Conservation (phyloP, 257 asterid species). For the Nicotiana knightiana region DNA sequence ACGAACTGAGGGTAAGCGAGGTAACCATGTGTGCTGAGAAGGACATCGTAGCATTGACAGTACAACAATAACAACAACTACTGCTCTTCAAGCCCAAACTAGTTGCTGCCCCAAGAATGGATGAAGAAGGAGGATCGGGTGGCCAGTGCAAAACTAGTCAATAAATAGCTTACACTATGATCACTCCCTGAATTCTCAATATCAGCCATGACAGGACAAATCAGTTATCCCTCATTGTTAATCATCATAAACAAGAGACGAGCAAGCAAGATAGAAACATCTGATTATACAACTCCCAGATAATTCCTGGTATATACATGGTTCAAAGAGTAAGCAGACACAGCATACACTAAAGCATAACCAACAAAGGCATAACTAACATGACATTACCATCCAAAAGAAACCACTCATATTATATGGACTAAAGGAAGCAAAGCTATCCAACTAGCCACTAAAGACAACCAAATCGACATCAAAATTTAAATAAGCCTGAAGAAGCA, state of each 20-base stretch:
- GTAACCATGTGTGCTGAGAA: not conserved
- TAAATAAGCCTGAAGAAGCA: constrained; percentile 34
- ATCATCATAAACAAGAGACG: not conserved
- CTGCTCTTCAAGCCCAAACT: not conserved
- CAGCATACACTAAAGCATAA: constrained; percentile 6
- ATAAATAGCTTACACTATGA: not conserved
- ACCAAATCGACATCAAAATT: constrained; percentile 17
- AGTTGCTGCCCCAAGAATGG: not conserved
- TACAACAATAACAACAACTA: not conserved
- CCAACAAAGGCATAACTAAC: not conserved
- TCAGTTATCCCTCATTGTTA: not conserved
- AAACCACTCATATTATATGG: not conserved
- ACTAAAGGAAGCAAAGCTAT: not conserved
- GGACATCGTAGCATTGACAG: not conserved
- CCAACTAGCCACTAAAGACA: not conserved
- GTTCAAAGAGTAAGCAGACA: not conserved
- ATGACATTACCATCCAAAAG: constrained; percentile 3
- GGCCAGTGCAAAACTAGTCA: not conserved
- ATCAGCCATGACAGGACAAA: not conserved
- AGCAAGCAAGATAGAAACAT: not conserved
- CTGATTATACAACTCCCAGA: not conserved
- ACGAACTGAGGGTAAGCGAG: not conserved
- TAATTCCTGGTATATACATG: not conserved
- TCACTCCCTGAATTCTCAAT: not conserved
- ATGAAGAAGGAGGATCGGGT: not conserved